Evolutionary conservation across 345 rosid genomes (phyloP).

Genomic region (Syzygium grande): DNA sequence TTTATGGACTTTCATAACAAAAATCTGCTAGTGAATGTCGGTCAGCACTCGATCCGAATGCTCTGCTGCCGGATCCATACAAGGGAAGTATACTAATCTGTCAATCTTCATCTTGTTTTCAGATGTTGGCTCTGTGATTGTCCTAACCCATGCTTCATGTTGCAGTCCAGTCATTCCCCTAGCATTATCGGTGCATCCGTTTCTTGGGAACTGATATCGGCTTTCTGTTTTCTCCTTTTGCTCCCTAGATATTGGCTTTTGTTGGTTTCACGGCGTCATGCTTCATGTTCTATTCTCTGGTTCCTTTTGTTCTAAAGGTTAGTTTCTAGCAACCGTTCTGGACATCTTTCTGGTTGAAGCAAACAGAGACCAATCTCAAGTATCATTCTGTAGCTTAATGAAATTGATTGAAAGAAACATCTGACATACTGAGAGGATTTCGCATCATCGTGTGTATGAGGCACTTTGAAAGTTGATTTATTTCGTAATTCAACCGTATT

Average conservation of each 20-base stretch:
- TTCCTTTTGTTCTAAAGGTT: conserved; percentile 47
- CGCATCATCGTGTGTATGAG: accelerated
- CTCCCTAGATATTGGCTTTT: conserved; percentile 30
- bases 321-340: neutral
- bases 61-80: neutral
- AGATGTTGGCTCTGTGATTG: neutral
- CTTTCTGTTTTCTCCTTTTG: neutral
- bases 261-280: conserved; percentile 23
- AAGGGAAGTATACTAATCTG: neutral
- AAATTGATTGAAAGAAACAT: neutral
- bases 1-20: neutral
- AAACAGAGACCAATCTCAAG: neutral
- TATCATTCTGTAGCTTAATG: neutral
- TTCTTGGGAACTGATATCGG: neutral
- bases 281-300: conserved; percentile 28
- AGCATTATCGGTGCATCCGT: neutral
- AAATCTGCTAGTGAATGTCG: neutral
- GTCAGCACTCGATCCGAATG: neutral
- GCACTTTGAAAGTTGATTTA: neutral
- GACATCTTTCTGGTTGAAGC: neutral
- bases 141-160: neutral
- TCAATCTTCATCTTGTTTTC: neutral
- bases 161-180: neutral
- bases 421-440: neutral
- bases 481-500: neutral